Conservation (phyloP, 2,329 filamentous ascomycete species). For the Fusarium sp. region DNA sequence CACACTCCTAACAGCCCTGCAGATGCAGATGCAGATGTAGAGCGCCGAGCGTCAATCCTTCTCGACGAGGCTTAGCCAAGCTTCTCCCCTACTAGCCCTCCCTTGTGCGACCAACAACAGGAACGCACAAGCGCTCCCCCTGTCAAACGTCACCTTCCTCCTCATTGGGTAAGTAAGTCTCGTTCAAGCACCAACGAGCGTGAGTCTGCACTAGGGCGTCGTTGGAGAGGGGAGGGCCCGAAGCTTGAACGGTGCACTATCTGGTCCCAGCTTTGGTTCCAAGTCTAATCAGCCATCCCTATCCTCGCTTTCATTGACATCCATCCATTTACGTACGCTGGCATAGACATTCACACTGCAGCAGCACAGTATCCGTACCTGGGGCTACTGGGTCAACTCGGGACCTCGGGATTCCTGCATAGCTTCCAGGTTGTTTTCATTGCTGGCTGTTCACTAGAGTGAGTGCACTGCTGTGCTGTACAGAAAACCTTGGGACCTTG, state of each 20-base stretch:
- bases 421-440: not conserved
- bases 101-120: conserved; percentile 39
- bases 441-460: not conserved
- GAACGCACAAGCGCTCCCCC: conserved; percentile 34
- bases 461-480: not conserved
- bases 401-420: not conserved
- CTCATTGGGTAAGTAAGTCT: conserved; percentile 28
- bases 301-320: conserved; percentile 1
- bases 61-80: conserved; percentile 16
- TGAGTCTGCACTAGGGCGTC: conserved; percentile 22
- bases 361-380: not conserved
- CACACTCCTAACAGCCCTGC: conserved; percentile 34
- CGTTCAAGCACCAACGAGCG: conserved; percentile 18
- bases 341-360: not conserved
- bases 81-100: not conserved
- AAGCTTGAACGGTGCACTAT: conserved; percentile 20
- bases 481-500: not conserved
- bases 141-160: conserved; percentile 12
- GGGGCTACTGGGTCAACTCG: not conserved
- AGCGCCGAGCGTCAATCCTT: conserved; percentile 24
- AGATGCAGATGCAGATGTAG: conserved; percentile 31
- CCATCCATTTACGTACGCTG: not conserved
- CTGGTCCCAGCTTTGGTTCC: not conserved
- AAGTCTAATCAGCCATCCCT: conserved; percentile 25
- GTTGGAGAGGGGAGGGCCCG: conserved; percentile 30